These are phyloP conservation scores for Fusarium sp. DNA, from an alignment of 2,329 filamentous ascomycete species.

Conservation along the genomic window DNA sequence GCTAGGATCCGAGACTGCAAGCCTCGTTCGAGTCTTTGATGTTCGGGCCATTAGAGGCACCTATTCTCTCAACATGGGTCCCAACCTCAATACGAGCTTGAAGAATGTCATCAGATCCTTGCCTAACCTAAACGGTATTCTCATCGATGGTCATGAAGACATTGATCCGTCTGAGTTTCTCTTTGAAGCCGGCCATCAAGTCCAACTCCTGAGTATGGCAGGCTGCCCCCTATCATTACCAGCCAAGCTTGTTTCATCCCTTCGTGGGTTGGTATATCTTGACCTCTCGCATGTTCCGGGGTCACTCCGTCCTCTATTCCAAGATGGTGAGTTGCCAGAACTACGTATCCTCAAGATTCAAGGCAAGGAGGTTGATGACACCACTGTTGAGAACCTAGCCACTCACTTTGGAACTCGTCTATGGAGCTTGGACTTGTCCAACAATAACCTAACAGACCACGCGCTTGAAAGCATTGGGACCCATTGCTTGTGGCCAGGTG, in stretches of 20 bases:
- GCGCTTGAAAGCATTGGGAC: constrained; percentile 48
- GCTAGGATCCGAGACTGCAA: constrained; percentile 53
- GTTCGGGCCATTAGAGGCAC: constrained; percentile 56
- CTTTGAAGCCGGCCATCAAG: constrained; percentile 11
- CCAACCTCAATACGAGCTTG: constrained; percentile 53
- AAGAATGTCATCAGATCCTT: constrained; percentile 53
- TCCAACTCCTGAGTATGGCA: constrained; percentile 58
- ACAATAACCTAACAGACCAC: constrained; percentile 63
- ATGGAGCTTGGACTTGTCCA: constrained; percentile 67
- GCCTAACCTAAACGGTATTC: constrained; percentile 57
- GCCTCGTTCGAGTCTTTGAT: constrained; percentile 60
- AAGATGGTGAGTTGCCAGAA: constrained; percentile 53
- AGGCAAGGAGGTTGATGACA: constrained; percentile 59
- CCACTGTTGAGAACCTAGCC: constrained; percentile 43
- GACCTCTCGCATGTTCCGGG: constrained; percentile 64
- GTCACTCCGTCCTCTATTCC: constrained; percentile 53
- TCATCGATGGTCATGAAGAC: constrained; percentile 60
- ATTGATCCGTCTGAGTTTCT: constrained; percentile 56
- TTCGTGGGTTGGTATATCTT: constrained; percentile 61
- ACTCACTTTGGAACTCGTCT: constrained; percentile 54
- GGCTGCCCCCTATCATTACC: constrained; percentile 55
- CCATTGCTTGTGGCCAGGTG: constrained; percentile 48
- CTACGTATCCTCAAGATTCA: constrained; percentile 65
- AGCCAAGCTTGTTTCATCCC: constrained; percentile 52
- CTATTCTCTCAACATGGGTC: constrained; percentile 54